Base-by-base conservation (phyloP, 2,329 filamentous ascomycete genomes). In the Colletotrichum brevisporum region DNA sequence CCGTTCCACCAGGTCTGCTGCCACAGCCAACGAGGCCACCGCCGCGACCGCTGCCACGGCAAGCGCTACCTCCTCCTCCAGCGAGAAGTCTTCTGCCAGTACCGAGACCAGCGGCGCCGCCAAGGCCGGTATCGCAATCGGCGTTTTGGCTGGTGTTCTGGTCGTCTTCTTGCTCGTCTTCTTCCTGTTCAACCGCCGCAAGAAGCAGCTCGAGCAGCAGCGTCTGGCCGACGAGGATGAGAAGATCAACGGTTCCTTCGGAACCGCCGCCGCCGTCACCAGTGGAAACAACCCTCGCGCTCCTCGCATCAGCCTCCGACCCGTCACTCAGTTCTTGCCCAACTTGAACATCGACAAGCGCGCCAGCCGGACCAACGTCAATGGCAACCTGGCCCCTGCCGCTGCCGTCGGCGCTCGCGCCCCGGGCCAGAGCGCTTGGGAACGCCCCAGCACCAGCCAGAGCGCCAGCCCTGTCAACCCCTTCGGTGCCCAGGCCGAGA, bases 41-140 rank as follows among this genome's bases (percentile, higher is more conserved):
- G n/a, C 74, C 70, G 27, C 63, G 1, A 57, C 76, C 2, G 72
- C 72, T 39, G 55, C 71, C 15, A 63, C 73, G 5, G 54, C 64
- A 2, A 70, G 70, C 12, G 55, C 57, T 3, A 47, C 72, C 9
- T 45, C 60, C 9, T 45, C 60, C 36, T 26, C 54, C 16, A 59
- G 51, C 24, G 57, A 63, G 16, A 41, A 72, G 47, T 54, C 76
- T 13, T 53, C 76, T 13, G 71, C 75, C 8, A 71, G 59, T 27
- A 61, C 71, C 12, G 69, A 74, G 56, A 71, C 64, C 57, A 74
- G 72, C 68, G 31, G 63, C 50, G 60, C 71, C 47, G 78, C 82
- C 50, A 96, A 94, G 80, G 95, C 94, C 51, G 96, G 96, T 69
- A 88, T 98, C 71, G 94, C 92, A 6, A 90, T 98, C 77, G 95